phyloP scores from a whole-genome alignment of 2,329 filamentous ascomycete genomes.

The Lecanicillium sp. region DNA sequence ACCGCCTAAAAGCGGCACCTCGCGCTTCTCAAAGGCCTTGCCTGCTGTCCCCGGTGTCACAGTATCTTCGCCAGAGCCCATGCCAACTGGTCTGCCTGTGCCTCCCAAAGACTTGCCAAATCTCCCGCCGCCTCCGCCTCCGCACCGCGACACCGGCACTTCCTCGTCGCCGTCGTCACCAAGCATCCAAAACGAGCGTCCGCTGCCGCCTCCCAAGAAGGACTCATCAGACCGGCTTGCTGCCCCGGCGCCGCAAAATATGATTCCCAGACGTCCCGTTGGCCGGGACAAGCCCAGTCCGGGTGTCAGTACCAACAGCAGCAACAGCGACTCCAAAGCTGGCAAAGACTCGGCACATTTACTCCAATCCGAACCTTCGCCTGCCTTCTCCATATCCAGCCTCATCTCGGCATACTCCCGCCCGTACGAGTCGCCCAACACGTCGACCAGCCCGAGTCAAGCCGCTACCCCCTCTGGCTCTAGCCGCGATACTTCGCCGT shows the following conservation, averaged over 20 bases:
- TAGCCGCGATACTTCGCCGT: conserved; percentile 9
- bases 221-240: conserved; percentile 10
- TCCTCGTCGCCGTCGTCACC: conserved; percentile 13
- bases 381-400: conserved; percentile 43
- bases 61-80: conserved; percentile 5
- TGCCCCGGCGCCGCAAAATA: conserved; percentile 1
- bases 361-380: conserved; percentile 23
- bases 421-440: conserved; percentile 34
- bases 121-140: conserved; percentile 17
- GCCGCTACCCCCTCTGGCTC: conserved; percentile 21
- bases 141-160: conserved; percentile 10
- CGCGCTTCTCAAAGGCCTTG: conserved; percentile 51
- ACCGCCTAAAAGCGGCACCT: conserved; percentile 32
- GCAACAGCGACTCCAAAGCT: no score
- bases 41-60: conserved; percentile 35
- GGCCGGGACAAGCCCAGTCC: conserved; percentile 14
- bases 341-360: no score
- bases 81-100: conserved; percentile 9
- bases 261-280: conserved; percentile 15
- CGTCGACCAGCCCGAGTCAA: conserved; percentile 32
- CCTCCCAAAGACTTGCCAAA: conserved; percentile 15
- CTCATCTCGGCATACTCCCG: conserved; percentile 47
- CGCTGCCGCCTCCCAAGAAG: conserved; percentile 11
- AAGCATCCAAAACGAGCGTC: conserved; percentile 4
- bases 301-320: conserved; percentile 5